These are phyloP conservation scores for Kwoniella mangroviensis DNA, from an alignment of 768 basidiomycete genomes.

Conservation along the genomic window DNA sequence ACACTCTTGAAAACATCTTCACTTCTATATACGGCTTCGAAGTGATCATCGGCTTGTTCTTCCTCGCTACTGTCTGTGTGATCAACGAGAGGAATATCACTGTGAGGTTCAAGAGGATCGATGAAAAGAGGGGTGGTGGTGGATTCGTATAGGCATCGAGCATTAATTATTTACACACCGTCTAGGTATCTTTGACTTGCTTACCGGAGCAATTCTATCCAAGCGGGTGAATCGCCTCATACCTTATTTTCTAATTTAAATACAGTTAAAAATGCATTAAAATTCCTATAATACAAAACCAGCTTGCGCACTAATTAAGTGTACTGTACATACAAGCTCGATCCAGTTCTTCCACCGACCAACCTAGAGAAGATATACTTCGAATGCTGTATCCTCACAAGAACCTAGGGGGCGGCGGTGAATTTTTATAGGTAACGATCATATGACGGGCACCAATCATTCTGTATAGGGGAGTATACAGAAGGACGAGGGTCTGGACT, in stretches of 20 bases:
- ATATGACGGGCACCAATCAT: too few species aligned
- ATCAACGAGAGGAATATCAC: constrained; percentile 82
- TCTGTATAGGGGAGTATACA: too few species aligned
- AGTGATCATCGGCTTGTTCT: constrained; percentile 73
- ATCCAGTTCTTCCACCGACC: background rate
- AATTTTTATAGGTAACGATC: too few species aligned
- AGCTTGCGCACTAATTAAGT: background rate
- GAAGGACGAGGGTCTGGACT: too few species aligned
- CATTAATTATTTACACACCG: background rate
- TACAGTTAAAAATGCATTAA: background rate
- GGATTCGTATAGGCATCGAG: constrained; percentile 72
- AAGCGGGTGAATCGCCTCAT: background rate
- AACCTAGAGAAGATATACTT: too few species aligned
- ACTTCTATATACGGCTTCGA: constrained; percentile 83
- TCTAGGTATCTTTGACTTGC: too few species aligned
- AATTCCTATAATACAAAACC: background rate
- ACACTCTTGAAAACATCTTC: constrained; percentile 77
- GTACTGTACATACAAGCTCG: constrained; percentile 1
- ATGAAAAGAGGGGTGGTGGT: constrained; percentile 81
- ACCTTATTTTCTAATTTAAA: background rate
- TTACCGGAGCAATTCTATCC: too few species aligned
- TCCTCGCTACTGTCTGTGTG: constrained; percentile 81
- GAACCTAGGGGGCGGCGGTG: too few species aligned
- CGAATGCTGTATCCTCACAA: constrained; percentile 31
- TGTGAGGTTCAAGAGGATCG: constrained; percentile 85